These are phyloP conservation scores for Podospora fimiseda DNA, from an alignment of 495 filamentous ascomycete genomes.

Conservation along the genomic window DNA sequence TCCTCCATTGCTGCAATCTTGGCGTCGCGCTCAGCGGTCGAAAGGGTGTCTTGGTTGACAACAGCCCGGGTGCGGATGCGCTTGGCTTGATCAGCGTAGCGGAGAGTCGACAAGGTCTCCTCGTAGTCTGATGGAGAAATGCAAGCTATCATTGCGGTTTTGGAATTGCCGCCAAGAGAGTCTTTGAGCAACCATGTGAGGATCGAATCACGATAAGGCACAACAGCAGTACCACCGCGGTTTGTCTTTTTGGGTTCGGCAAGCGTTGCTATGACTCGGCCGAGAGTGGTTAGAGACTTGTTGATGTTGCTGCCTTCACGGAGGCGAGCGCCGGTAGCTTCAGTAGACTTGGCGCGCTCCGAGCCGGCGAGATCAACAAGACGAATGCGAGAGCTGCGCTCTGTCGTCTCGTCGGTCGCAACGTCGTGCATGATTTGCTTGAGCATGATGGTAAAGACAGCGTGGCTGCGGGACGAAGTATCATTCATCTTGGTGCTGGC, in stretches of 20 bases:
- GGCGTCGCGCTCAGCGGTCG: slow-evolving; percentile 80
- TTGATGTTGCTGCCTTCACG: slow-evolving; percentile 98
- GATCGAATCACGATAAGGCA: slow-evolving; percentile 93
- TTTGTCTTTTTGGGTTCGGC: slow-evolving; percentile 65
- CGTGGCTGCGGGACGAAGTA: slow-evolving; percentile 86
- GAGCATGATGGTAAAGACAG: slow-evolving; percentile 95
- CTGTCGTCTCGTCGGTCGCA: slow-evolving; percentile 90
- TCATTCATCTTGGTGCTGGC: slow-evolving; percentile 99
- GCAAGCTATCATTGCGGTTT: slow-evolving; percentile 98
- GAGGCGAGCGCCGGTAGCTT: slow-evolving; percentile 83
- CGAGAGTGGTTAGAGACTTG: slow-evolving; percentile 92
- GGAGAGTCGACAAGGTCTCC: slow-evolving; percentile 89
- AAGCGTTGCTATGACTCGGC: slow-evolving; percentile 93
- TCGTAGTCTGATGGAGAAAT: slow-evolving; percentile 95
- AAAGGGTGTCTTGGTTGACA: slow-evolving; percentile 88
- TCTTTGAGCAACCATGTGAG: slow-evolving; percentile 98
- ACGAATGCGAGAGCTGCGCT: slow-evolving; percentile 86
- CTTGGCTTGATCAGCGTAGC: slow-evolving; percentile 97
- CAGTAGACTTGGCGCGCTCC: slow-evolving; percentile 90
- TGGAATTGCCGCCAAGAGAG: slow-evolving; percentile 87
- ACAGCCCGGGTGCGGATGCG: slow-evolving; percentile 93
- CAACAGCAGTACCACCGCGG: slow-evolving; percentile 43
- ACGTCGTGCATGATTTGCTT: slow-evolving; percentile 93
- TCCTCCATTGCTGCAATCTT: slow-evolving; percentile 92
- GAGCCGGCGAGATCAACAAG: slow-evolving; percentile 93